Conservation (phyloP, 331 rosid genomes). For the Quercus tomentella region DNA sequence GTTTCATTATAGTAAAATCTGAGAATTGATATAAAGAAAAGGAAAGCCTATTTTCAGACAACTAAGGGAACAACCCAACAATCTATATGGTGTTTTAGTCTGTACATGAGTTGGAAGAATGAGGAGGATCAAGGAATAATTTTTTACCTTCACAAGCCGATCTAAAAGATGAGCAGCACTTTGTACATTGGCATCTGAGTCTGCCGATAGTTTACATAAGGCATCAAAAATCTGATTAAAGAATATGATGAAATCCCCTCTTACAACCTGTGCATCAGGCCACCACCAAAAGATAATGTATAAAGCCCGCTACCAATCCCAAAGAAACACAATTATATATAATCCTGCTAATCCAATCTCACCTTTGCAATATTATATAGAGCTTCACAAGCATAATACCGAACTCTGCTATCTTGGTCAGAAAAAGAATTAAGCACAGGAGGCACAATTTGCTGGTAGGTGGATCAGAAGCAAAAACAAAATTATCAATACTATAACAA, state of each 20-base stretch:
- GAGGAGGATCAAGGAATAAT: conserved; percentile 3
- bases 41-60: conserved; percentile 9
- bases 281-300: conserved; percentile 17
- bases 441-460: conserved; percentile 84
- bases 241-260: conserved; percentile 95
- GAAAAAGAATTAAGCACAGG: conserved; percentile 81
- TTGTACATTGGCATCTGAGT: conserved; percentile 91
- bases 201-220: conserved; percentile 95
- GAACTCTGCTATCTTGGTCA: conserved; percentile 98
- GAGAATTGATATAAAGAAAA: conserved; percentile 23
- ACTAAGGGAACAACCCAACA: conserved; percentile 15
- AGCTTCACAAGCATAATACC: conserved; percentile 98
- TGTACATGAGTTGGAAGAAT: background rate
- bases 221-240: conserved; percentile 97
- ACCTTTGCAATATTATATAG: conserved; percentile 98
- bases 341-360: conserved; percentile 27
- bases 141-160: conserved; percentile 86
- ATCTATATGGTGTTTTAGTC: background rate
- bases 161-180: conserved; percentile 99
- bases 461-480: conserved; percentile 22
- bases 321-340: conserved; percentile 10
- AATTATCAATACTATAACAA: conserved; percentile 3
- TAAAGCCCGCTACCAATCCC: conserved; percentile 21
- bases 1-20: conserved; percentile 40
- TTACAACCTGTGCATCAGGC: conserved; percentile 70